A percentile compares a stretch with the other conserved stretches of the same genome.
Evolutionary conservation across 352 stramenopile genomes (phyloP).

Genomic region (Globisporangium abappressorium): DNA sequence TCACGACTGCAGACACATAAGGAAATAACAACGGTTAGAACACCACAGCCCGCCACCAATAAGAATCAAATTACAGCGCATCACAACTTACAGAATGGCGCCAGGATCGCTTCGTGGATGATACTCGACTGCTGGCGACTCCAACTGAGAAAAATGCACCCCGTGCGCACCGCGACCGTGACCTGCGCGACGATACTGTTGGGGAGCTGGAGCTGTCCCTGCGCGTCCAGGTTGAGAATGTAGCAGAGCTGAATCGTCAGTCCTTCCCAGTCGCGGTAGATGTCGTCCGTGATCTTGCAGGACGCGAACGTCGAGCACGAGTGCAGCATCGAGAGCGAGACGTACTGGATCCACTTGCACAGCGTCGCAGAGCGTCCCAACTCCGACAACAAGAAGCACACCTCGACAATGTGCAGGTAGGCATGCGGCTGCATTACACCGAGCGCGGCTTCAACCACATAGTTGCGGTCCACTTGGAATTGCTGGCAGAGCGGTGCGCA

Average conservation of each 20-base stretch:
- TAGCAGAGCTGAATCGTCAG: slow-evolving; percentile 83
- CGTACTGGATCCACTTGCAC: slow-evolving; percentile 80
- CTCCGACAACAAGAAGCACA: slow-evolving; percentile 75
- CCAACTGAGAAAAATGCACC: slow-evolving; percentile 75
- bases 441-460: slow-evolving; percentile 75
- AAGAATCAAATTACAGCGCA: not conserved
- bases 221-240: slow-evolving; percentile 61
- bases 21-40: not conserved
- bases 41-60: not conserved
- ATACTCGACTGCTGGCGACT: slow-evolving; percentile 57
- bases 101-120: slow-evolving; percentile 58
- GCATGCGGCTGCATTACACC: slow-evolving; percentile 79
- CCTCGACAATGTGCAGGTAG: slow-evolving; percentile 79
- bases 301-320: slow-evolving; percentile 78
- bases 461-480: slow-evolving; percentile 77
- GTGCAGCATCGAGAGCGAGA: slow-evolving; percentile 77
- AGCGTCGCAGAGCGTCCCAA: slow-evolving; percentile 49
- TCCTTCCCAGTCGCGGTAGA: slow-evolving; percentile 82
- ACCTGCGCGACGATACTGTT: slow-evolving; percentile 54
- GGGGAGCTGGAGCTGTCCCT: slow-evolving; percentile 53
- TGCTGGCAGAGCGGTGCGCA: slow-evolving; percentile 70
- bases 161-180: slow-evolving; percentile 64
- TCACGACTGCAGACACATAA: slow-evolving; percentile 23
- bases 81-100: slow-evolving; percentile 48
- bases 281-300: slow-evolving; percentile 66